Evolutionary conservation across 1,284 basidiomycete genomes (phyloP).

Genomic region (Sporisorium reilianum): DNA sequence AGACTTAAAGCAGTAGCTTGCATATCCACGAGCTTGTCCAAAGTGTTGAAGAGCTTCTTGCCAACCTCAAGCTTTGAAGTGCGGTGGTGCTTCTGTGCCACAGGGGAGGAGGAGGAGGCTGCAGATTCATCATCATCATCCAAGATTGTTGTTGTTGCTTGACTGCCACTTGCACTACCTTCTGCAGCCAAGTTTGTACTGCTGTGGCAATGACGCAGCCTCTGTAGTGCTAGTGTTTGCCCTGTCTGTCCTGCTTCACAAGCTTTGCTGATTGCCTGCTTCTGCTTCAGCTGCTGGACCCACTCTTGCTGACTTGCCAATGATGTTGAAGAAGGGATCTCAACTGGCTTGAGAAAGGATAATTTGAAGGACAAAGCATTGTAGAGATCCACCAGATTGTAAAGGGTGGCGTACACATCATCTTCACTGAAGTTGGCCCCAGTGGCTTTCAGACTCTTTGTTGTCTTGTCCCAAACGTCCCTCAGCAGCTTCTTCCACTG

Average conservation of each 20-base stretch:
- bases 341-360: constrained; percentile 5
- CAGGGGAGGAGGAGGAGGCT: background rate
- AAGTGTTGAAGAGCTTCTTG: background rate
- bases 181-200: background rate
- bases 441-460: constrained; percentile 1
- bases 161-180: background rate
- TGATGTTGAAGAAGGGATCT: background rate
- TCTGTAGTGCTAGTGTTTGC: constrained; percentile 6
- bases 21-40: constrained; percentile 7
- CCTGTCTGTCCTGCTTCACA: constrained; percentile 3
- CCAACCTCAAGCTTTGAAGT: constrained; percentile 2
- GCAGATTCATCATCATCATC: background rate
- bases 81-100: background rate
- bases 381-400: constrained; percentile 8
- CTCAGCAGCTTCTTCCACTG: constrained; percentile 6
- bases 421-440: constrained; percentile 8
- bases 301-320: background rate
- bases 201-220: background rate
- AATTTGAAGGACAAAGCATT: constrained; percentile 1
- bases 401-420: background rate
- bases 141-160: background rate
- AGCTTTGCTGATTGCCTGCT: constrained; percentile 3
- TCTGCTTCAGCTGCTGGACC: background rate
- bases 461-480: constrained; percentile 2
- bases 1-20: background rate